Conservation (phyloP, 768 basidiomycete species). For the Xerocomus brunneocitrinus region DNA sequence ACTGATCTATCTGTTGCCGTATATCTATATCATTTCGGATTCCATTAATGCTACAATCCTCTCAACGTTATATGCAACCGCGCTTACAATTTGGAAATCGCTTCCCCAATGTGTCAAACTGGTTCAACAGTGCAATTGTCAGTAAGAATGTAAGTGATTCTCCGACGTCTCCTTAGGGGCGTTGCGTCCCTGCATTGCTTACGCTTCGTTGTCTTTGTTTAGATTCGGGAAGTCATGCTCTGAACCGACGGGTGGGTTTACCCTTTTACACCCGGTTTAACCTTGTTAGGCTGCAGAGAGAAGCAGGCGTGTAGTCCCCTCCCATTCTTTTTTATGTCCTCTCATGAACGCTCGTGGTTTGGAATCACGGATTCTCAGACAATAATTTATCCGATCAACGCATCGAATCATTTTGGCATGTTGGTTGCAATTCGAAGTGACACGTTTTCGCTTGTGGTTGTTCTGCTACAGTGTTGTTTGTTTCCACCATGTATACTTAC, state of each 20-base stretch:
- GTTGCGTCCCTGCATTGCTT: conserved; percentile 1
- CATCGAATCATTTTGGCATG: neutral
- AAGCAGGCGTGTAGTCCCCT: neutral
- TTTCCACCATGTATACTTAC: too few species aligned
- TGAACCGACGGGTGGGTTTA: conserved; percentile 22
- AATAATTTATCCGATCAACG: neutral
- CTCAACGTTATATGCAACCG: neutral
- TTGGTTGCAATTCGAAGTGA: neutral
- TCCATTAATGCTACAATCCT: conserved; percentile 18
- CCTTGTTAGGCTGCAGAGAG: neutral
- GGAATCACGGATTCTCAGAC: neutral
- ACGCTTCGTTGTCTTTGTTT: neutral
- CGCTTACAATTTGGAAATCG: conserved; percentile 8
- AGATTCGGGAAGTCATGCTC: conserved; percentile 54
- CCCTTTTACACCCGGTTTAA: neutral
- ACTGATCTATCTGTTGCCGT: conserved; percentile 19
- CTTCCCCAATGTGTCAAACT: conserved; percentile 1
- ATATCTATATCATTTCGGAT: conserved; percentile 24
- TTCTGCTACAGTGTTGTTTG: neutral
- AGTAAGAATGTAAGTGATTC: conserved; percentile 61
- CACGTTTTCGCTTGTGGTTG: neutral
- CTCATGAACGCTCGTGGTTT: neutral
- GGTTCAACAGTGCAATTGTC: conserved; percentile 50
- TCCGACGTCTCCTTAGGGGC: neutral
- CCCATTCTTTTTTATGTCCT: neutral